Conservation (phyloP, 768 basidiomycete genomes). For the Lyophyllum semitale region DNA sequence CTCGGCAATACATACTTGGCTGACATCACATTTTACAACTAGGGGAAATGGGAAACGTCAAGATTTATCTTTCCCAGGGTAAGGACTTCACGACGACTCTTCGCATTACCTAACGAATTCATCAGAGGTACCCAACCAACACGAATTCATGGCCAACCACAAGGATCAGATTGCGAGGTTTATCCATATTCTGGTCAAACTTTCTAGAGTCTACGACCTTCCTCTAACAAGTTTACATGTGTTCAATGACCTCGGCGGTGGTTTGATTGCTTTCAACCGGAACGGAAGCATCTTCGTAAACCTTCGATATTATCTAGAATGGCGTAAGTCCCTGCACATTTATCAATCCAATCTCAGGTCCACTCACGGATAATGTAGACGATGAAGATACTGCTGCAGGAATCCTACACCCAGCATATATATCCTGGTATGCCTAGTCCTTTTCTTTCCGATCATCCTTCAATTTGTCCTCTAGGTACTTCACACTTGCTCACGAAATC, state of each 20-base stretch:
- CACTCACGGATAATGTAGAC: slow-evolving; percentile 43
- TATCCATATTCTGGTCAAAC: slow-evolving; percentile 63
- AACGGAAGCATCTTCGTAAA: slow-evolving; percentile 89
- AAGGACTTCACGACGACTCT: slow-evolving; percentile 2
- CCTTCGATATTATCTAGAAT: slow-evolving; percentile 79
- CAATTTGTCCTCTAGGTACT: slow-evolving; percentile 60
- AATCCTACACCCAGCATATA: slow-evolving; percentile 60
- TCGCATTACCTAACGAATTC: not conserved
- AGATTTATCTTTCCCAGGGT: slow-evolving; percentile 69
- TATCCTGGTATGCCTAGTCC: slow-evolving; percentile 64
- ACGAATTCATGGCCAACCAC: slow-evolving; percentile 52
- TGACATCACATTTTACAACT: slow-evolving; percentile 2
- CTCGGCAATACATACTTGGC: not conserved
- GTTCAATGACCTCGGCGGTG: slow-evolving; percentile 81
- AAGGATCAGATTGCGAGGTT: slow-evolving; percentile 69
- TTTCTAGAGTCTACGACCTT: slow-evolving; percentile 74
- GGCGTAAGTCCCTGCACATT: slow-evolving; percentile 65
- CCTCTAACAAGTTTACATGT: slow-evolving; percentile 77
- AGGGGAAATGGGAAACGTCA: slow-evolving; percentile 66
- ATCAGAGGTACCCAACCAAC: slow-evolving; percentile 57
- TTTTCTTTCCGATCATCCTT: not conserved
- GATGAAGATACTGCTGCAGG: slow-evolving; percentile 65
- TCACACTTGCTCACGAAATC: slow-evolving; percentile 90
- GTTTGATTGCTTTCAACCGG: slow-evolving; percentile 91
- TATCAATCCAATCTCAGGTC: not conserved